Conservation (phyloP, 2,329 filamentous ascomycete genomes). For the Ampelomyces quisqualis region DNA sequence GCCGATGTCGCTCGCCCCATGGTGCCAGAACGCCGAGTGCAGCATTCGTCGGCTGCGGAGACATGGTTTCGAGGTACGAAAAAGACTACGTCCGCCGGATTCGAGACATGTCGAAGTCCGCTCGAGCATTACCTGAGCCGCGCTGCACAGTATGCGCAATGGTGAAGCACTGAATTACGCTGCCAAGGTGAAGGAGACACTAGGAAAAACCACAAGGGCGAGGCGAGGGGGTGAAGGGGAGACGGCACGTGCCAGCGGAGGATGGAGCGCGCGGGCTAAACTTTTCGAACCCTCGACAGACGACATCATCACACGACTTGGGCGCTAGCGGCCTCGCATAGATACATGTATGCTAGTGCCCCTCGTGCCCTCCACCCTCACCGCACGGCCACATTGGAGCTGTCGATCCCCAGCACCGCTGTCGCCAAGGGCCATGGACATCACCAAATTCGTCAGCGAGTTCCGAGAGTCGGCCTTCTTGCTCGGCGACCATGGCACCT, state of each 20-base stretch:
- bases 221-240: background rate
- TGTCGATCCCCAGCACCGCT: too few relatives aligned
- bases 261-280: slow-evolving; percentile 20
- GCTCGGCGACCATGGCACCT: slow-evolving; percentile 84
- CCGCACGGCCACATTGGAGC: too few relatives aligned
- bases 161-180: background rate
- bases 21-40: slow-evolving; percentile 58
- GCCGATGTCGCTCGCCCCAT: slow-evolving; percentile 53
- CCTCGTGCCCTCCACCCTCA: too few relatives aligned
- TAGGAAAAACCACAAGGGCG: too few relatives aligned
- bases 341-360: too few relatives aligned
- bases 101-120: slow-evolving; percentile 60
- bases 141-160: slow-evolving; percentile 1
- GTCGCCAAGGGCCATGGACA: slow-evolving; percentile 88
- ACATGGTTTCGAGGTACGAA: slow-evolving; percentile 45
- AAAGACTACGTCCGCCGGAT: slow-evolving; percentile 55
- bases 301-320: too few relatives aligned
- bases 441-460: slow-evolving; percentile 79
- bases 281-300: slow-evolving; percentile 20
- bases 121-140: slow-evolving; percentile 56
- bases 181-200: too few relatives aligned
- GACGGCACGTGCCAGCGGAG: slow-evolving; percentile 15
- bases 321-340: too few relatives aligned
- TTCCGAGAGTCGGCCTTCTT: slow-evolving; percentile 81
- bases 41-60: slow-evolving; percentile 52